These are phyloP conservation scores for Kwoniella sp. DNA, from an alignment of 768 basidiomycete genomes.

Conservation along the genomic window DNA sequence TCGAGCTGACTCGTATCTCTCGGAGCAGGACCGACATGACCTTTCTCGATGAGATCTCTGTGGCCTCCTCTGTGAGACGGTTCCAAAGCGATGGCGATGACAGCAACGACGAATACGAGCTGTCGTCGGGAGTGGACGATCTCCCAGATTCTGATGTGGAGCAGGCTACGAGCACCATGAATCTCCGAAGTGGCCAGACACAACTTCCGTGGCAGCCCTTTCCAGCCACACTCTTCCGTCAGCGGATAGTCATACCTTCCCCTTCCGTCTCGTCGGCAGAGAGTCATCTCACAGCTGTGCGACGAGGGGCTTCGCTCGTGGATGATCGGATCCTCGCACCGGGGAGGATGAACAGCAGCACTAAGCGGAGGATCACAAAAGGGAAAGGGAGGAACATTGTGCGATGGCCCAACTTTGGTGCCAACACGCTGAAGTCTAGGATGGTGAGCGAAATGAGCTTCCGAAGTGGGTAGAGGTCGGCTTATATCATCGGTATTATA, in stretches of 20 bases:
- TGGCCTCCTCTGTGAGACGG: no score
- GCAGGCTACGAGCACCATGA: neutral
- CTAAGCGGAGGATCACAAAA: neutral
- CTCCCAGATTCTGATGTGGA: neutral
- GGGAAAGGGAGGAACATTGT: neutral
- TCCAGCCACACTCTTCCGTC: neutral
- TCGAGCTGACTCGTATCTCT: neutral
- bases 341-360: neutral
- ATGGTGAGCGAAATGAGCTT: constrained; percentile 12
- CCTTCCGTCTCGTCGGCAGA: neutral
- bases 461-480: no score
- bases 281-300: neutral
- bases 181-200: no score
- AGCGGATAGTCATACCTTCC: neutral
- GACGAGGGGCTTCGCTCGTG: constrained; percentile 2
- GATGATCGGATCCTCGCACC: constrained; percentile 2
- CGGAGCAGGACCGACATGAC: constrained; percentile 6
- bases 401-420: neutral
- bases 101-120: neutral
- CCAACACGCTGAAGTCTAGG: constrained; percentile 10
- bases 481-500: no score
- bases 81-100: neutral
- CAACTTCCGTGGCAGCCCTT: constrained; percentile 3
- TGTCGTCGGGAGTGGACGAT: constrained; percentile 2
- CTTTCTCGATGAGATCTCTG: constrained; percentile 5